Evolutionary conservation across 257 asterid genomes (phyloP).

Genomic region (Scutellaria minor): DNA sequence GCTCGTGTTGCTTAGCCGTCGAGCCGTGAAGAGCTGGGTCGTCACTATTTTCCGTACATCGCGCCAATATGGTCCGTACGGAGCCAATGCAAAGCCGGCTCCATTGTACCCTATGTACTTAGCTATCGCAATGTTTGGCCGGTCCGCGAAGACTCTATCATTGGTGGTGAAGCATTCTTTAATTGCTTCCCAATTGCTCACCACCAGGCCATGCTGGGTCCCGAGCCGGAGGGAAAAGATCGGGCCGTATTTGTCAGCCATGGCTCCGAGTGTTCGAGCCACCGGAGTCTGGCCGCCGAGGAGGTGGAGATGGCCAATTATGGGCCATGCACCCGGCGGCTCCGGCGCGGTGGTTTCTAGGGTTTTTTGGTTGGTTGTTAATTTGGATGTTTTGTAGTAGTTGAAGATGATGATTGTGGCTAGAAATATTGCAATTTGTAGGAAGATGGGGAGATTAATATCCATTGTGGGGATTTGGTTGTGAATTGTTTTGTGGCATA

Average conservation of each 20-base stretch:
- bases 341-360: not conserved
- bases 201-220: constrained; percentile 44
- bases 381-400: not conserved
- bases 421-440: constrained; percentile 19
- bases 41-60: constrained; percentile 54
- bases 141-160: constrained; percentile 47
- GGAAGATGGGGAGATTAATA: not conserved
- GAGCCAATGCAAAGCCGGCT: constrained; percentile 45
- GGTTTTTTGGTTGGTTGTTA: not conserved
- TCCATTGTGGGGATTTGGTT: not conserved
- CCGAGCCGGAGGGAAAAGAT: constrained; percentile 60
- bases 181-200: constrained; percentile 49
- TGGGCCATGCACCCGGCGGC: constrained; percentile 54
- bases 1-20: constrained; percentile 45
- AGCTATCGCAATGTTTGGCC: constrained; percentile 45
- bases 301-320: constrained; percentile 66
- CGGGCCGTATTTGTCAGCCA: constrained; percentile 65
- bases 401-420: constrained; percentile 4
- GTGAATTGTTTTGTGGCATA: not conserved
- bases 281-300: constrained; percentile 38
- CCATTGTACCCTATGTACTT: constrained; percentile 46
- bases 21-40: constrained; percentile 46
- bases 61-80: constrained; percentile 70
- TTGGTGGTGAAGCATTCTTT: constrained; percentile 63
- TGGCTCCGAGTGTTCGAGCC: constrained; percentile 50